Evolutionary conservation across 2,329 filamentous ascomycete genomes (phyloP).

Genomic region (Penicillium sp.): DNA sequence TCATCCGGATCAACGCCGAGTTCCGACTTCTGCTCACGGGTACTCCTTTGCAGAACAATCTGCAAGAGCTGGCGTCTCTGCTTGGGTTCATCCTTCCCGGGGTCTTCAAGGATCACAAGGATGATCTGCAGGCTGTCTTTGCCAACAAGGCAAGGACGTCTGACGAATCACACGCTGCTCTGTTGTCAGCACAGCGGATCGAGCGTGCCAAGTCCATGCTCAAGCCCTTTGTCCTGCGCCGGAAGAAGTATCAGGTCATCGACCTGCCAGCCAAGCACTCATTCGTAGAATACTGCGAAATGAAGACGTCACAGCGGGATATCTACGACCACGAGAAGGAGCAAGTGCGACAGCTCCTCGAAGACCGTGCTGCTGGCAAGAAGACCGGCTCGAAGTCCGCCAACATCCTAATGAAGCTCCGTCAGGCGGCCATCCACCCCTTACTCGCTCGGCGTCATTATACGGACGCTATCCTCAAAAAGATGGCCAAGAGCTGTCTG

Average conservation of each 20-base stretch:
- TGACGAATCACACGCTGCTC: constrained; percentile 64
- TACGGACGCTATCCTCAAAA: constrained; percentile 63
- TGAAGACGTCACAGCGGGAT: constrained; percentile 64
- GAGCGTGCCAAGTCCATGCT: constrained; percentile 83
- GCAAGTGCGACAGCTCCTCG: constrained; percentile 54
- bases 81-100: constrained; percentile 89
- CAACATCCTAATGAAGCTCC: constrained; percentile 81
- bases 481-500: constrained; percentile 73
- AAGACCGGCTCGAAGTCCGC: constrained; percentile 49
- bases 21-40: constrained; percentile 85
- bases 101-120: constrained; percentile 69
- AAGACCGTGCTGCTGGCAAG: constrained; percentile 52
- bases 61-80: constrained; percentile 83
- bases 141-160: constrained; percentile 83
- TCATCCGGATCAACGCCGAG: constrained; percentile 69
- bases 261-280: constrained; percentile 76
- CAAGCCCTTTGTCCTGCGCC: constrained; percentile 86
- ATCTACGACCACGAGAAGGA: constrained; percentile 69
- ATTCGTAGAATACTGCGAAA: constrained; percentile 71
- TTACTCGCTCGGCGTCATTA: constrained; percentile 80
- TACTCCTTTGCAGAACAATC: constrained; percentile 92
- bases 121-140: constrained; percentile 81
- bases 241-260: constrained; percentile 88
- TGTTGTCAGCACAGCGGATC: constrained; percentile 83
- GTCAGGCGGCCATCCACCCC: constrained; percentile 87